Conservation (phyloP, 176 grass and related monocot genomes). For the Hsuehochloa calcarea region DNA sequence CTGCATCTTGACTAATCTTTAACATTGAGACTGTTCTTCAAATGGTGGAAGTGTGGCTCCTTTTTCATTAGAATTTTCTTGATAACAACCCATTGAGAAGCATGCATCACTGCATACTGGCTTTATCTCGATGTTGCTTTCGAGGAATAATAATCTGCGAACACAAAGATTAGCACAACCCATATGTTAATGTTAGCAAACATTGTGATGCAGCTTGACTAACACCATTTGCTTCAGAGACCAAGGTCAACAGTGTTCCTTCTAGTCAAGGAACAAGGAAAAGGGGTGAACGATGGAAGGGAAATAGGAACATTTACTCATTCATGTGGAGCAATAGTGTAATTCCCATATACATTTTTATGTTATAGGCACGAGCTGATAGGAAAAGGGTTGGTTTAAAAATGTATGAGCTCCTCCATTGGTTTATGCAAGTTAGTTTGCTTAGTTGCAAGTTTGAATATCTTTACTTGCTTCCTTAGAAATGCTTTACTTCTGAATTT, state of each 20-base stretch:
- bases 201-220: neutral
- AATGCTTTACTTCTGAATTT: slow-evolving; percentile 11
- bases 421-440: slow-evolving; percentile 21
- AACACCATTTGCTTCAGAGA: neutral
- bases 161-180: neutral
- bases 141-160: neutral
- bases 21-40: neutral
- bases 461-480: slow-evolving; percentile 1
- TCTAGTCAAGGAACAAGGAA: neutral
- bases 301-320: neutral
- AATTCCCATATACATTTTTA: neutral
- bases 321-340: neutral
- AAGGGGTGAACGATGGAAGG: neutral
- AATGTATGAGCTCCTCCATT: neutral
- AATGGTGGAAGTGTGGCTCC: neutral
- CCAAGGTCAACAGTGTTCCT: neutral
- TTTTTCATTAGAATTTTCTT: slow-evolving; percentile 8
- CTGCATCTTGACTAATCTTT: slow-evolving; percentile 27
- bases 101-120: neutral
- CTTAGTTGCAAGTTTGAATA: neutral
- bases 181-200: neutral
- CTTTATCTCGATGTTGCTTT: neutral
- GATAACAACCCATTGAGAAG: neutral
- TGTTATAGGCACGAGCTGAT: neutral
- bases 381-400: neutral